phyloP scores from a whole-genome alignment of 495 filamentous ascomycete species.

The Coniosporium apollinis region DNA sequence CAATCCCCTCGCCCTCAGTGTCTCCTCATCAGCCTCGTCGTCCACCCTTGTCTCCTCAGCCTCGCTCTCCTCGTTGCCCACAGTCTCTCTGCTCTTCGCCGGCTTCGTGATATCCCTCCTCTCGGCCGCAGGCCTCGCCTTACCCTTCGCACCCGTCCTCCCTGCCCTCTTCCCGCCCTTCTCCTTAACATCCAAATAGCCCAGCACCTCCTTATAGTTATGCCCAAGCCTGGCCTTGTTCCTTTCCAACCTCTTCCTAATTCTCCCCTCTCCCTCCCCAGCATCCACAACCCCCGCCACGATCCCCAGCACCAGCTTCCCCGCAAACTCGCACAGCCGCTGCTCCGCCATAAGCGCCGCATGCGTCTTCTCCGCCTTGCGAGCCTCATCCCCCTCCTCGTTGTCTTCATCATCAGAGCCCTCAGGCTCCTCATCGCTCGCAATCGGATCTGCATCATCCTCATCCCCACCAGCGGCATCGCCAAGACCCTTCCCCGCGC shows the following conservation, averaged over 20 bases:
- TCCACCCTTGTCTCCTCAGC: constrained; percentile 18
- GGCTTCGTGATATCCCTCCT: no score
- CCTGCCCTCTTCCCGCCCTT: constrained; percentile 20
- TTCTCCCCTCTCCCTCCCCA: constrained; percentile 38
- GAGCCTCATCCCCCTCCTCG: constrained; percentile 34
- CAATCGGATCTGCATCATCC: constrained; percentile 22
- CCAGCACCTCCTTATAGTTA: constrained; percentile 12
- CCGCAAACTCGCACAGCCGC: constrained; percentile 65
- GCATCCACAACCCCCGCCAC: constrained; percentile 55
- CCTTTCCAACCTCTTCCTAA: constrained; percentile 40
- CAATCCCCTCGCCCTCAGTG: constrained; percentile 41
- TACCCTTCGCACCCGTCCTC: constrained; percentile 29
- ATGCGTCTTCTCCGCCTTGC: constrained; percentile 9
- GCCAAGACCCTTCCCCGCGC: constrained; percentile 46
- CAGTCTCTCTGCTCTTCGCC: constrained; percentile 7
- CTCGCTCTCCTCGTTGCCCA: constrained; percentile 31
- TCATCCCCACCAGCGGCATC: constrained; percentile 48
- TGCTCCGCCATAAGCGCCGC: constrained; percentile 59
- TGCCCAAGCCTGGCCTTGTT: constrained; percentile 11
- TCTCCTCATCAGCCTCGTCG: constrained; percentile 40
- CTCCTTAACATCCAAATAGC: constrained; percentile 33
- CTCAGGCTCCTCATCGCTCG: constrained; percentile 33
- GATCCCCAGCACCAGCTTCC: constrained; percentile 65
- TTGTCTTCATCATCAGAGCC: constrained; percentile 28
- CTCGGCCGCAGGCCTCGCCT: constrained; percentile 23